Conservation (phyloP, 495 filamentous ascomycete species). For the Xylaria palmicola region DNA sequence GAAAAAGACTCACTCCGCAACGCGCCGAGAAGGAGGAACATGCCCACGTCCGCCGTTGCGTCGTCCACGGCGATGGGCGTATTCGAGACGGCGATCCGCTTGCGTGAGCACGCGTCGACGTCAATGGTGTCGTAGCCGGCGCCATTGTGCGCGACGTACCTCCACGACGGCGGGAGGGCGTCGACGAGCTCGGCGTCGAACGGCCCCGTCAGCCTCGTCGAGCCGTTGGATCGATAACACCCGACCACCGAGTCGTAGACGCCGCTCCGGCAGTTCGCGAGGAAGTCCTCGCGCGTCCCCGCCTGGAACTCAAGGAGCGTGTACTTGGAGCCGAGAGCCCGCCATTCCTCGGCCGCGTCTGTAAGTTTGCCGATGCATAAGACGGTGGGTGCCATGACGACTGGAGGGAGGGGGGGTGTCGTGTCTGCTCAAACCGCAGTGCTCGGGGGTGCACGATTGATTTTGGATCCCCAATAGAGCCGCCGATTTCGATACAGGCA, state of each 20-base stretch:
- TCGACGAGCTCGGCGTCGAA: constrained; percentile 66
- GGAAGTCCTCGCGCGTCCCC: constrained; percentile 58
- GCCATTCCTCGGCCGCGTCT: constrained; percentile 57
- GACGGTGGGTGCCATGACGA: constrained; percentile 36
- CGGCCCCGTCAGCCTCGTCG: constrained; percentile 63
- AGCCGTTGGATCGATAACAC: constrained; percentile 76
- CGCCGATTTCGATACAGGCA: too few relatives aligned
- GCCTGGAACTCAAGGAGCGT: constrained; percentile 49
- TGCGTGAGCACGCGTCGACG: constrained; percentile 62
- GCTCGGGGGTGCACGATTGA: too few relatives aligned
- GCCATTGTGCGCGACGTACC: constrained; percentile 83
- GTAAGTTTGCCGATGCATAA: constrained; percentile 58
- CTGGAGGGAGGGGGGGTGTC: too few relatives aligned
- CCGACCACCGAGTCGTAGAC: constrained; percentile 65
- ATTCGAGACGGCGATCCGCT: constrained; percentile 63
- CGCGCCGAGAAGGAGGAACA: constrained; percentile 71
- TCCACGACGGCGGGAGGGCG: constrained; percentile 63
- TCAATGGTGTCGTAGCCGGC: constrained; percentile 86
- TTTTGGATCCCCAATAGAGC: too few relatives aligned
- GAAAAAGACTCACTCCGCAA: constrained; percentile 47
- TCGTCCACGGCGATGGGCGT: constrained; percentile 68
- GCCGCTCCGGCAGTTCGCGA: constrained; percentile 69
- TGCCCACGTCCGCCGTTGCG: constrained; percentile 69
- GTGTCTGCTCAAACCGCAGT: too few relatives aligned
- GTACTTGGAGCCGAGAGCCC: constrained; percentile 48